These are phyloP conservation scores for Erucastrum elatum DNA, from an alignment of 345 rosid genomes.

Conservation along the genomic window DNA sequence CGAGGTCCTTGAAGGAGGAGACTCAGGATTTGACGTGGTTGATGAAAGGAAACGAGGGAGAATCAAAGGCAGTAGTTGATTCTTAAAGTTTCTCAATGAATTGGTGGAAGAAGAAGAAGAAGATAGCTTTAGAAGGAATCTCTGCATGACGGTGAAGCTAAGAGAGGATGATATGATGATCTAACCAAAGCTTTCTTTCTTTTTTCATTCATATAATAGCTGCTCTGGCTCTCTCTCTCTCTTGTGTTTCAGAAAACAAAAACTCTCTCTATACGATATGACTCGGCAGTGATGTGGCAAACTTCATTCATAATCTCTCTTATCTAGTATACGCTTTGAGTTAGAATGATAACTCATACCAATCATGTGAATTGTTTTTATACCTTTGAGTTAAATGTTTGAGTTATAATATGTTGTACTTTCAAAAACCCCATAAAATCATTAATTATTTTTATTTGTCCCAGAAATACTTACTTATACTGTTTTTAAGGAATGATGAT, in stretches of 20 bases:
- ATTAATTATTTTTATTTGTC: no score
- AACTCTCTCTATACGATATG: not conserved
- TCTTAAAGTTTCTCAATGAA: slow-evolving; percentile 23
- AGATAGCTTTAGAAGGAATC: slow-evolving; percentile 36
- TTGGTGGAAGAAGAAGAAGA: slow-evolving; percentile 13
- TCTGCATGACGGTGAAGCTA: slow-evolving; percentile 44
- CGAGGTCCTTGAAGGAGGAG: slow-evolving; percentile 19
- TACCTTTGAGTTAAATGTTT: no score
- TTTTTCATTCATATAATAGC: not conserved
- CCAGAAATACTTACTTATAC: no score
- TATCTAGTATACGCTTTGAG: no score
- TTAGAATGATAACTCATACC: no score
- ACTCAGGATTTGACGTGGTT: not conserved
- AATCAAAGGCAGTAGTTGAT: slow-evolving; percentile 4
- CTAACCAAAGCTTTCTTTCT: no score
- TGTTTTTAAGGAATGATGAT: no score
- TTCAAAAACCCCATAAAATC: no score
- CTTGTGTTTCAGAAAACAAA: no score
- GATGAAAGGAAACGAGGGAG: slow-evolving; percentile 20
- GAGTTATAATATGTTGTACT: no score
- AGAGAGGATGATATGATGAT: not conserved
- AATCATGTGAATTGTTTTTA: no score
- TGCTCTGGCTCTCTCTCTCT: no score
- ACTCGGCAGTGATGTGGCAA: slow-evolving; percentile 22
- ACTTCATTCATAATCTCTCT: slow-evolving; percentile 19